phyloP scores from a whole-genome alignment of 2,329 filamentous ascomycete species.

The Fusarium falciforme region DNA sequence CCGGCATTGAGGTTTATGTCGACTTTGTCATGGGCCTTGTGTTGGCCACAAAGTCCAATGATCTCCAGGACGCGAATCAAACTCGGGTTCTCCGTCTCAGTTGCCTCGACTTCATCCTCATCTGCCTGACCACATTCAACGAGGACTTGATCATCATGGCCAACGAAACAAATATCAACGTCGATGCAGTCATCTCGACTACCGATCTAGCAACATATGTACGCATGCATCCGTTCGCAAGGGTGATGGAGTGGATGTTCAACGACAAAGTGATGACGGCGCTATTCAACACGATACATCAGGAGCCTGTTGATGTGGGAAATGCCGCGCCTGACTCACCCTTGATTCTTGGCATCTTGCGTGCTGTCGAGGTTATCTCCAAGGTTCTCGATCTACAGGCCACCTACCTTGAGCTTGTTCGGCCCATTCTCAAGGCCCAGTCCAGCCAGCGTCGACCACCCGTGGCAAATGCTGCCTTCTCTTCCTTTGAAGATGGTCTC shows the following conservation, averaged over 20 bases:
- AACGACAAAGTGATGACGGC: conserved; percentile 88
- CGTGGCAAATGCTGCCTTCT: conserved; percentile 76
- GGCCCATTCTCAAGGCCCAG: conserved; percentile 79
- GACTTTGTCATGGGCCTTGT: conserved; percentile 89
- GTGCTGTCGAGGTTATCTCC: conserved; percentile 85
- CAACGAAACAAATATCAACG: conserved; percentile 78
- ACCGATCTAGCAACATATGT: conserved; percentile 84
- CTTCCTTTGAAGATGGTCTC: conserved; percentile 93
- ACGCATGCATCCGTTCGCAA: conserved; percentile 88
- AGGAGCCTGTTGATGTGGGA: conserved; percentile 78
- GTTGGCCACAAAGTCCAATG: conserved; percentile 74
- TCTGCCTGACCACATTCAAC: conserved; percentile 88
- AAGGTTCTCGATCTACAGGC: conserved; percentile 87
- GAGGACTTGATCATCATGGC: conserved; percentile 90
- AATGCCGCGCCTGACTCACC: conserved; percentile 82
- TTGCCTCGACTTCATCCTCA: conserved; percentile 85
- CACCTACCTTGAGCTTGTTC: conserved; percentile 90
- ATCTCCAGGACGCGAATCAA: conserved; percentile 75
- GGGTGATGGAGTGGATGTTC: conserved; percentile 98
- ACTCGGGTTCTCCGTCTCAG: conserved; percentile 79
- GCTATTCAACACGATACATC: conserved; percentile 82
- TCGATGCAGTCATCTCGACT: conserved; percentile 80
- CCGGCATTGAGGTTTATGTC: conserved; percentile 91
- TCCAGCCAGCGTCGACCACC: conserved; percentile 67
- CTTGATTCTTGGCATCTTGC: conserved; percentile 80